Conservation (phyloP, 176 grass and related monocot species). For the Lolium rigidum region DNA sequence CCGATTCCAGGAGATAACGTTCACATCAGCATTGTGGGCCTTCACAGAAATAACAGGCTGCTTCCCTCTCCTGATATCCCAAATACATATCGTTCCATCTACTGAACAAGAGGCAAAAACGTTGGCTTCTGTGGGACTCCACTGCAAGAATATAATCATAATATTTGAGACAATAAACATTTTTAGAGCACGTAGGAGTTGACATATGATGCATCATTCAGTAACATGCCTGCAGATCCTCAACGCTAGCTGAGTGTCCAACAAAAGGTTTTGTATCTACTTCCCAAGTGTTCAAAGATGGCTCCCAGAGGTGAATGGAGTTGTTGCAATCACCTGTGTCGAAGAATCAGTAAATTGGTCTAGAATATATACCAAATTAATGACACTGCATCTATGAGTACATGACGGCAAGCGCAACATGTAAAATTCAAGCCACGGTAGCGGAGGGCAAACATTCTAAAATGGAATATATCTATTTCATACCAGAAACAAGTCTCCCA, state of each 20-base stretch:
- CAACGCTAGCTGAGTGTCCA: conserved; percentile 78
- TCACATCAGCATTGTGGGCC: conserved; percentile 90
- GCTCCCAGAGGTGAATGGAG: conserved; percentile 89
- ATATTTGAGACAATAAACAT: conserved; percentile 28
- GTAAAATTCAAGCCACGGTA: conserved; percentile 11
- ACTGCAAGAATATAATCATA: conserved; percentile 56
- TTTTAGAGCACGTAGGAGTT: conserved; percentile 12
- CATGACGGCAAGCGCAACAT: background rate
- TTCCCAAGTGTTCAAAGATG: conserved; percentile 68
- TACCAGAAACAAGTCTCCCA: conserved; percentile 94
- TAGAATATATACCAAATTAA: conserved; percentile 8
- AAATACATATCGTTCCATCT: conserved; percentile 82
- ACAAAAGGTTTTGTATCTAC: conserved; percentile 74
- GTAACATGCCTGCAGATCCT: conserved; percentile 77
- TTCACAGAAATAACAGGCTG: conserved; percentile 65
- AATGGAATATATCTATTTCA: conserved; percentile 34
- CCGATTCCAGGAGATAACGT: conserved; percentile 97
- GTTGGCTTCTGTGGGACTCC: conserved; percentile 88
- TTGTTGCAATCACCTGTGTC: conserved; percentile 75
- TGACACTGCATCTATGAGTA: background rate
- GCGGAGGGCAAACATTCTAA: conserved; percentile 15
- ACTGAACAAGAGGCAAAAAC: conserved; percentile 88
- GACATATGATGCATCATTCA: conserved; percentile 15
- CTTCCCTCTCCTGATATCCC: conserved; percentile 75
- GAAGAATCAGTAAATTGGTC: conserved; percentile 21